A percentile compares a stretch with the other conserved stretches of the same genome.
Evolutionary conservation across 148 eudicot genomes (phyloP).

Genomic region (Simmondsia chinensis): DNA sequence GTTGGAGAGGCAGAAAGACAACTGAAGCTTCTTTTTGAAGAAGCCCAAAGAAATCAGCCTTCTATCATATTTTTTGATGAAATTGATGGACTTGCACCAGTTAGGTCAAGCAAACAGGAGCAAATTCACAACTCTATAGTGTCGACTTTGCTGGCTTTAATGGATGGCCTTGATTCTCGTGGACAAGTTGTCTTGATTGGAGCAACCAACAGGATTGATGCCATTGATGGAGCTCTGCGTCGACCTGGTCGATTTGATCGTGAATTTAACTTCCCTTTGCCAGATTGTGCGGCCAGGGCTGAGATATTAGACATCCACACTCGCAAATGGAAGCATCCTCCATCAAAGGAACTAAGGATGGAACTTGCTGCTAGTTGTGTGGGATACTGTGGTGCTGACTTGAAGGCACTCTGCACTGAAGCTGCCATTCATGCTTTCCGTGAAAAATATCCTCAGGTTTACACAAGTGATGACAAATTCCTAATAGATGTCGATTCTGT

Average conservation of each 20-base stretch:
- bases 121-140: slow-evolving; percentile 99
- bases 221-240: slow-evolving; percentile 98
- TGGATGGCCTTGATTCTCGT: slow-evolving; percentile 99
- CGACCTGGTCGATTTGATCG: slow-evolving; percentile 99
- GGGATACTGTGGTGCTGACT: slow-evolving; percentile 99
- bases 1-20: slow-evolving; percentile 99
- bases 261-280: slow-evolving; percentile 90
- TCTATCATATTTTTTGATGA: slow-evolving; percentile 97
- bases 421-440: slow-evolving; percentile 99
- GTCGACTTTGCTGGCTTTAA: slow-evolving; percentile 92
- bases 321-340: slow-evolving; percentile 95
- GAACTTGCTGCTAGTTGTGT: slow-evolving; percentile 99
- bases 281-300: slow-evolving; percentile 95
- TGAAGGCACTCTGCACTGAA: slow-evolving; percentile 97
- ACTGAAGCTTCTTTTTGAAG: slow-evolving; percentile 86
- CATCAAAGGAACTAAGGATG: slow-evolving; percentile 56
- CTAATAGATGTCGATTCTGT: slow-evolving; percentile 92
- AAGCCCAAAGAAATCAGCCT: slow-evolving; percentile 97
- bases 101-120: slow-evolving; percentile 98
- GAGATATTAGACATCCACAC: slow-evolving; percentile 95
- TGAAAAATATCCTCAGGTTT: slow-evolving; percentile 97
- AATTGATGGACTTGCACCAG: slow-evolving; percentile 98
- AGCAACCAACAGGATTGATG: slow-evolving; percentile 95
- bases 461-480: slow-evolving; percentile 97
- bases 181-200: slow-evolving; percentile 99